Evolutionary conservation across 306 rosid species (phyloP), one percentile per base, ranked within the genome.

Genomic region (Rosa lucieae): DNA sequence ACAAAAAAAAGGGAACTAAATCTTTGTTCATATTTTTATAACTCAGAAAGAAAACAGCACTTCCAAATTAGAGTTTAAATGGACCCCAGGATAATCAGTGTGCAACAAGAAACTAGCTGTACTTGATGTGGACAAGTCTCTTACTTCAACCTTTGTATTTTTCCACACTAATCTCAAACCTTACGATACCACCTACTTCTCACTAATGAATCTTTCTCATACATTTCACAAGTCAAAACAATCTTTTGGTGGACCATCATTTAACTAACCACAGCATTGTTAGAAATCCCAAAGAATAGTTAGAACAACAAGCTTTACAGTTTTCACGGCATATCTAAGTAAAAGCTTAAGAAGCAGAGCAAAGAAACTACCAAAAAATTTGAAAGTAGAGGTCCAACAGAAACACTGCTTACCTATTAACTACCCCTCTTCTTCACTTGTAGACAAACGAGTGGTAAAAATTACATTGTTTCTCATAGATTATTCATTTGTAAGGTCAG

Each of bases 181-280:
- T 5, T 32, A 72, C 47, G 32, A 2, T 32, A 32, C 37, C 37
- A 51, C 68, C 53, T 35, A 21, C 43, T 56, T 55, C 39, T 29
- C 26, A 42, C 42, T 3, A 18, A 67, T 8, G 29, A 37, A 20
- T n/a, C 8, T 43, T n/a, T n/a, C 73, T 69, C 20, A 2, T 46
- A n/a, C 39, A 46, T 46, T 21, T 63, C 44, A 63, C 43, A 13
- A 12, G 56, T 70, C 56, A 70, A 70, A 70, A 44, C n/a, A 70
- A 70, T 3, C 8, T 63, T 23, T 13, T 63, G 32, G 6, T 32
- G 20, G 17, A 63, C 69, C 69, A 32, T 32, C 7, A 63, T 11
- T 63, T 29, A 20, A 63, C 5, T 32, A 63, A 63, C 69, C 42
- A 32, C 43, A 13, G 1, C n/a, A 29, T 5, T 63, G 69, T 63